Evolutionary conservation across 257 asterid species (phyloP).

Genomic region (Lantana camara): DNA sequence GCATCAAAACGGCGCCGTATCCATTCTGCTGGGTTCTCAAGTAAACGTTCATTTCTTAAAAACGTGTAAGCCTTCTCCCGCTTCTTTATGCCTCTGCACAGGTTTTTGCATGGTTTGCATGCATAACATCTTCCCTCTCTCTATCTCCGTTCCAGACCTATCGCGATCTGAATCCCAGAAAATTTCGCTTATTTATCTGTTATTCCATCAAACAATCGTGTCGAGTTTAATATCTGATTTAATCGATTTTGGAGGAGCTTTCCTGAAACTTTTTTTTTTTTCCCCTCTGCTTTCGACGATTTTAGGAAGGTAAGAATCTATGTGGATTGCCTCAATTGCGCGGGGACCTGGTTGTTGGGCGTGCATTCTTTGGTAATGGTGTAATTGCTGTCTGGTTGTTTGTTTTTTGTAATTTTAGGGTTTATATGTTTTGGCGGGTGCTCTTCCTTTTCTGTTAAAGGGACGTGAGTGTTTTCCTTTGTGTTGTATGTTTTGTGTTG

Average conservation of each 20-base stretch:
- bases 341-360: conserved; percentile 9
- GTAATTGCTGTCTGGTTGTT: conserved; percentile 13
- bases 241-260: conserved; percentile 20
- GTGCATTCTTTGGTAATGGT: conserved; percentile 11
- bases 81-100: too few relatives aligned
- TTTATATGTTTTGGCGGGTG: conserved; percentile 24
- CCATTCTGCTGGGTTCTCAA: too few relatives aligned
- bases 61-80: too few relatives aligned
- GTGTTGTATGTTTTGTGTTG: not conserved
- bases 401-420: conserved; percentile 29
- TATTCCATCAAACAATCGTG: not conserved
- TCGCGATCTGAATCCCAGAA: conserved; percentile 32
- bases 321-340: not conserved
- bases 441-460: not conserved
- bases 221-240: conserved; percentile 16
- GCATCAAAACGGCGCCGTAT: too few relatives aligned
- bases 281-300: conserved; percentile 6
- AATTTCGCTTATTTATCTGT: conserved; percentile 12
- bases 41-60: too few relatives aligned
- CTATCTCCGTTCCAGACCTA: conserved; percentile 26
- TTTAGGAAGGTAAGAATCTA: conserved; percentile 24
- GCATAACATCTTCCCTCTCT: not conserved
- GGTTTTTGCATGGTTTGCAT: too few relatives aligned
- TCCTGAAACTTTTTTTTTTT: not conserved
- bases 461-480: not conserved